Evolutionary conservation across 257 asterid species (phyloP).

Genomic region (Eustoma russellianum): DNA sequence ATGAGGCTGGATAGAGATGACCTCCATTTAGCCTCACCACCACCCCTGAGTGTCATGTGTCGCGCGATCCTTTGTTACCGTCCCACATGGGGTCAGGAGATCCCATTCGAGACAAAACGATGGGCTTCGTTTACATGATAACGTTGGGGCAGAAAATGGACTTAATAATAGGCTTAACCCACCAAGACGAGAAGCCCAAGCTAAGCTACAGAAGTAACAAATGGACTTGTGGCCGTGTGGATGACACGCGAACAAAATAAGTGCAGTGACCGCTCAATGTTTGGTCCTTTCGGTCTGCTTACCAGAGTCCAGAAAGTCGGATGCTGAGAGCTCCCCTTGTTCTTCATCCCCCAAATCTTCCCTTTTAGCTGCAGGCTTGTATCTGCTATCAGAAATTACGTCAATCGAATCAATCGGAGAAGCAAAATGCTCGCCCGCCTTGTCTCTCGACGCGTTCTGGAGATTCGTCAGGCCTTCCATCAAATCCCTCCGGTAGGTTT

Average conservation of each 20-base stretch:
- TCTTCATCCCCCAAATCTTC: neutral
- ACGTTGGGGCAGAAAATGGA: too few species aligned
- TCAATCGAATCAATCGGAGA: neutral
- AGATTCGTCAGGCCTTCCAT: conserved; percentile 73
- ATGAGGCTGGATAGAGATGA: too few species aligned
- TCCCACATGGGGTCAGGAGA: too few species aligned
- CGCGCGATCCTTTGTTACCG: too few species aligned
- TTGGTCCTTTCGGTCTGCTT: neutral
- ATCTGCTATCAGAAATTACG: neutral
- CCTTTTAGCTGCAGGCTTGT: neutral
- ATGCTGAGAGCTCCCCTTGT: neutral
- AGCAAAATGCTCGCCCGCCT: conserved; percentile 69
- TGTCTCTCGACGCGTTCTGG: conserved; percentile 53
- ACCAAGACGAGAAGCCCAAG: too few species aligned
- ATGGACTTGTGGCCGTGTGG: conserved; percentile 1
- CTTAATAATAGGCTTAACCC: too few species aligned
- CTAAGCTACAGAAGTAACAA: too few species aligned
- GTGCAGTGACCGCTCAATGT: neutral
- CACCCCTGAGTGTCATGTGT: too few species aligned
- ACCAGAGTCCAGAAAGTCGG: neutral
- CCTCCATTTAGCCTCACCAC: too few species aligned
- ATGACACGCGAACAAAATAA: conserved; percentile 3
- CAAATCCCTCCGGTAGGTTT: conserved; percentile 52
- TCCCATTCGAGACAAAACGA: too few species aligned
- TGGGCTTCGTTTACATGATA: too few species aligned